These are phyloP conservation scores for Trichoderma arundinaceum DNA, from an alignment of 2,329 filamentous ascomycete species.

Conservation along the genomic window DNA sequence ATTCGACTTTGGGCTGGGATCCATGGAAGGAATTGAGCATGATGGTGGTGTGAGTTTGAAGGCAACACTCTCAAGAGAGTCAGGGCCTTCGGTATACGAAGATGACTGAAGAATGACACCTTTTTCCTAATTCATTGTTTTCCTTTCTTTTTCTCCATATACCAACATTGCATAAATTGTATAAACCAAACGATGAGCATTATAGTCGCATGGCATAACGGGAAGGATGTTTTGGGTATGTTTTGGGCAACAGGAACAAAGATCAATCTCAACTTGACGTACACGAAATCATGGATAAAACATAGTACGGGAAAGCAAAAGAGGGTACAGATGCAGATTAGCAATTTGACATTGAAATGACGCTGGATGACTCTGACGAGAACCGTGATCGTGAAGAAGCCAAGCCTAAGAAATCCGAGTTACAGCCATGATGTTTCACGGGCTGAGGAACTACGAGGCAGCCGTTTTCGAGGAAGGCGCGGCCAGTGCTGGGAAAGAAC, in stretches of 20 bases:
- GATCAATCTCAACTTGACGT: slow-evolving; percentile 17
- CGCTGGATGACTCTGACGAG: background rate
- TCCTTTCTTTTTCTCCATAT: slow-evolving; percentile 4
- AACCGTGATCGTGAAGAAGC: background rate
- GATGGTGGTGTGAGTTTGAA: slow-evolving; percentile 41
- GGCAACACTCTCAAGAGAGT: slow-evolving; percentile 31
- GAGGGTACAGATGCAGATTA: background rate
- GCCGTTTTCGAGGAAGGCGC: no score
- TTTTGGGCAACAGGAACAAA: background rate
- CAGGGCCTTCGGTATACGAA: slow-evolving; percentile 37
- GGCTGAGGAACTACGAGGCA: background rate
- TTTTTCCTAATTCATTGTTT: background rate
- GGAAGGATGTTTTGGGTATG: slow-evolving; percentile 8
- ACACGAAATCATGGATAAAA: background rate
- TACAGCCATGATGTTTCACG: background rate
- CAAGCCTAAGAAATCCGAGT: background rate
- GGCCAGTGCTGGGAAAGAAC: no score
- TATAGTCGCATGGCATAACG: slow-evolving; percentile 12
- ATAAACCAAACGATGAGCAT: slow-evolving; percentile 14
- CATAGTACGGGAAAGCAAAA: background rate
- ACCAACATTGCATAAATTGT: slow-evolving; percentile 14
- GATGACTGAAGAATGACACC: background rate
- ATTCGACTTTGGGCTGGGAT: slow-evolving; percentile 46
- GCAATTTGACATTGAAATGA: background rate
- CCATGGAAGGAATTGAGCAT: slow-evolving; percentile 40